Evolutionary conservation across 805 yeast species (phyloP), one percentile per base, ranked within the genome.

Genomic region (Saturnispora zaruensis): DNA sequence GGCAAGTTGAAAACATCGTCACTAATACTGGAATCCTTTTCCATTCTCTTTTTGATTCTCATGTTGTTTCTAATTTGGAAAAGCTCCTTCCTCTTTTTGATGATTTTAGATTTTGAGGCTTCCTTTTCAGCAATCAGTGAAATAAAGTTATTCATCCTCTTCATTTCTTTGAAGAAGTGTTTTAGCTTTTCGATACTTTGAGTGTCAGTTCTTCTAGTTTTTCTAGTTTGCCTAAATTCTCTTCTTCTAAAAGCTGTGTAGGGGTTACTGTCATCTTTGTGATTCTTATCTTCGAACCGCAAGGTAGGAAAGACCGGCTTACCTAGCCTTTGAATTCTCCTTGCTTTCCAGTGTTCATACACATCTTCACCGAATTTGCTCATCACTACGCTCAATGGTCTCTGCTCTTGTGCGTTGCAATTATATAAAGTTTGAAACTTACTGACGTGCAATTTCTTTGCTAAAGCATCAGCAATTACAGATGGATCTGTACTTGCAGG

Each of bases 181-280:
- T 93, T 76, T 45, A 93, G 72, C 55, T 90, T 79, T 65, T 90
- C 97, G 13, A 89, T 83, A 57, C 93, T 88, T 58, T 88, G 86
- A 32, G 86, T 78, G 69, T 93, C 99, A 0, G 96, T 87, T 55
- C 98, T 79, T 66, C 99, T 80, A 0, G 99, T 93, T 66, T 93
- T 93, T 66, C 99, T 84, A 28, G 95, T 93, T 63, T 87, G 97
- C 56, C 99, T 80, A 56, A 88, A 84, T 62, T 90, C 98, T 66
- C 99, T 84, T 57, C 96, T 81, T 60, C 99, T 79, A 73, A 93
- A 93, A 70, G 97, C 88, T 38, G 88, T 84, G 66, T 93, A 93
- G 1, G 99, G 98, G 65, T 93, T 97, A 52, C 77, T 78, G 60
- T 90, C 97, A 60, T 90, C 97, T 61, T 89, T 89, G 38, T 64